Evolutionary conservation across 2,329 filamentous ascomycete genomes (phyloP).

Genomic region (Talaromyces funiculosus): DNA sequence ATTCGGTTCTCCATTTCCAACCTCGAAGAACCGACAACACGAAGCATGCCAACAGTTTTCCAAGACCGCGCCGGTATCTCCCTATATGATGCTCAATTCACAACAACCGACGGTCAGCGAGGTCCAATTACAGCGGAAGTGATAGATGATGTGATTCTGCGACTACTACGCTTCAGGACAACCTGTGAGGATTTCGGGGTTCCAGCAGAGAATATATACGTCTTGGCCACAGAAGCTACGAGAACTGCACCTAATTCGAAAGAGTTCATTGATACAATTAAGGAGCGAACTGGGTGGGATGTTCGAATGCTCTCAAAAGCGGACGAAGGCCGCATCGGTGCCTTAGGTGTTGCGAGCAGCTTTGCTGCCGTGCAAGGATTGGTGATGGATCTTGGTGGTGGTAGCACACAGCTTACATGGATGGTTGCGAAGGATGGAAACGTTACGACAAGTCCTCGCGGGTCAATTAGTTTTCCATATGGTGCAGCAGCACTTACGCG

Average conservation of each 20-base stretch:
- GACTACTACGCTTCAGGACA: conserved; percentile 63
- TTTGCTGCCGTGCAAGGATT: conserved; percentile 66
- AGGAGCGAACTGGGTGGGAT: conserved; percentile 57
- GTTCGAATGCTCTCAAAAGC: conserved; percentile 70
- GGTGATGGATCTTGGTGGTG: conserved; percentile 81
- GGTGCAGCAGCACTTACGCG: conserved; percentile 62
- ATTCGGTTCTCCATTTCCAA: conserved; percentile 88
- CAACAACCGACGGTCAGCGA: conserved; percentile 29
- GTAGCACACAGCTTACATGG: conserved; percentile 66
- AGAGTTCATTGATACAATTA: conserved; percentile 62
- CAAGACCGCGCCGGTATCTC: conserved; percentile 75
- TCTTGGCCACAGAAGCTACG: conserved; percentile 86
- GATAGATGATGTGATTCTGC: conserved; percentile 61
- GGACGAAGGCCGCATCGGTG: conserved; percentile 77
- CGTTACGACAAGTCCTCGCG: conserved; percentile 48
- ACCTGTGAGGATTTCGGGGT: conserved; percentile 68
- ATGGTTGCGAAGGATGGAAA: conserved; percentile 49
- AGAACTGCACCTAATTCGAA: conserved; percentile 69
- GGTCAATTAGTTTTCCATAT: conserved; percentile 63
- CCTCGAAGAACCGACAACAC: conserved; percentile 63
- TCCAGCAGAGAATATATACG: conserved; percentile 55
- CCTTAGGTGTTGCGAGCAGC: conserved; percentile 73
- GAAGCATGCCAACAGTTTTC: conserved; percentile 71
- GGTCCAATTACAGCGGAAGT: conserved; percentile 53
- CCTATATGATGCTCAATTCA: conserved; percentile 71